Evolutionary conservation across 139 green algal genomes (phyloP).

Genomic region (Chlamydomonas schloesseri): DNA sequence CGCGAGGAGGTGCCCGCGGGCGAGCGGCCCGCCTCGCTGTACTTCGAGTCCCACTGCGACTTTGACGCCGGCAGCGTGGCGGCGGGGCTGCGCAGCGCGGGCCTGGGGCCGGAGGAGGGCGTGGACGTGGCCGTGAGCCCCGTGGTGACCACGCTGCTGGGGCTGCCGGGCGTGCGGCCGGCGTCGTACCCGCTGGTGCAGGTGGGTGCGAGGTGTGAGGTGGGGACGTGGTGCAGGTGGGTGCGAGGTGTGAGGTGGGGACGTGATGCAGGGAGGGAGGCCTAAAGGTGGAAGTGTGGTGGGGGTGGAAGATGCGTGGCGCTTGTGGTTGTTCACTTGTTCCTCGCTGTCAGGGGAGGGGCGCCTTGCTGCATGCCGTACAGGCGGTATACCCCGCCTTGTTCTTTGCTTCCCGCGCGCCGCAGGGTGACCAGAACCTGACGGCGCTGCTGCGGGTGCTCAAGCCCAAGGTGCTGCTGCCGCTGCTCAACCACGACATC

Average conservation of each 20-base stretch:
- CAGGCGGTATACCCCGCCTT: no score
- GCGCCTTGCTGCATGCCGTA: no score
- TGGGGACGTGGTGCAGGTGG: slow-evolving; percentile 2
- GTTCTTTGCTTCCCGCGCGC: no score
- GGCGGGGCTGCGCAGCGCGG: background rate
- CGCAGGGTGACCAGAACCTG: slow-evolving; percentile 47
- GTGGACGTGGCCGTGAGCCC: slow-evolving; percentile 80
- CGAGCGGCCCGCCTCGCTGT: slow-evolving; percentile 57
- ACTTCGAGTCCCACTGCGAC: slow-evolving; percentile 85
- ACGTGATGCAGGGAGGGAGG: background rate
- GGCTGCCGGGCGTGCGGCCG: slow-evolving; percentile 34
- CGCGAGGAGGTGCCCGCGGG: slow-evolving; percentile 50
- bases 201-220: background rate
- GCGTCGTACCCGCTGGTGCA: slow-evolving; percentile 70
- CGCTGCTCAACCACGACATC: slow-evolving; percentile 78
- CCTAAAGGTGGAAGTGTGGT: background rate
- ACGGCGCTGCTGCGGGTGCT: slow-evolving; percentile 64
- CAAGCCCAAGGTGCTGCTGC: slow-evolving; percentile 67
- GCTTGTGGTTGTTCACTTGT: no score
- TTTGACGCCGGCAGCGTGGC: slow-evolving; percentile 54
- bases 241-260: background rate
- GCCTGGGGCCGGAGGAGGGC: slow-evolving; percentile 16
- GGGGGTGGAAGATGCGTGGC: background rate
- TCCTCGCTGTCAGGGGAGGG: no score
- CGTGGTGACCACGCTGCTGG: slow-evolving; percentile 47